Evolutionary conservation across 192 early-diverging fungal species (phyloP), one percentile per base, ranked within the genome.

Genomic region (Gigaspora rosea): DNA sequence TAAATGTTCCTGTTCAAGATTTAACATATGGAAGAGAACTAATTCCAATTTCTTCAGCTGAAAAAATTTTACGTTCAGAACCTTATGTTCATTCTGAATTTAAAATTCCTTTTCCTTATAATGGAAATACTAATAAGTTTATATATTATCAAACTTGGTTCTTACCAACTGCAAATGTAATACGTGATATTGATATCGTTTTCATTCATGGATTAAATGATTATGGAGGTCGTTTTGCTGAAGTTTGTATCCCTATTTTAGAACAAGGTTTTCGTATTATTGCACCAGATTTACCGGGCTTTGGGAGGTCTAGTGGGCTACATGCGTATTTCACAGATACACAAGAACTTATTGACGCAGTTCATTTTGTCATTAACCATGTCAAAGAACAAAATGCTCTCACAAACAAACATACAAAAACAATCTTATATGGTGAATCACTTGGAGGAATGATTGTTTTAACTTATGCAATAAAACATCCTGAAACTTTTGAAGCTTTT

Each of bases 141-240:
- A 76, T 76, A 41, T 47, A 76, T 76, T 76, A 76, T 67, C 75
- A 76, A 56, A 56, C 49, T 15, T 76, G 75, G 75, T 12, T 10
- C 7, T 48, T 76, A 36, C 56, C 61, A 46, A 67, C 33, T 8
- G 50, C 56, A 18, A 67, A 76, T 56, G 3, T 50, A 12, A 20
- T 51, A 76, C 75, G 64, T 9, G 35, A 76, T 57, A 12, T 32
- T 22, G 75, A 76, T 36, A 1, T 76, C 13, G 22, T 76, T 4
- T 66, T 11, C 35, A 10, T 76, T n/a, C 75, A 76, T 41, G 75
- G 75, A 4, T 36, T 76, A 4, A 67, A 65, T n/a, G 75, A 67
- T 67, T 76, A 76, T 32, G 75, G 75, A 12, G 75, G 75, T 1
- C 47, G 61, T 11, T 57, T 67, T 46, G 65, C 75, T 20, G 49